These are phyloP conservation scores for Curvularia hawaiiensis DNA, from an alignment of 2,329 filamentous ascomycete species.

Conservation along the genomic window DNA sequence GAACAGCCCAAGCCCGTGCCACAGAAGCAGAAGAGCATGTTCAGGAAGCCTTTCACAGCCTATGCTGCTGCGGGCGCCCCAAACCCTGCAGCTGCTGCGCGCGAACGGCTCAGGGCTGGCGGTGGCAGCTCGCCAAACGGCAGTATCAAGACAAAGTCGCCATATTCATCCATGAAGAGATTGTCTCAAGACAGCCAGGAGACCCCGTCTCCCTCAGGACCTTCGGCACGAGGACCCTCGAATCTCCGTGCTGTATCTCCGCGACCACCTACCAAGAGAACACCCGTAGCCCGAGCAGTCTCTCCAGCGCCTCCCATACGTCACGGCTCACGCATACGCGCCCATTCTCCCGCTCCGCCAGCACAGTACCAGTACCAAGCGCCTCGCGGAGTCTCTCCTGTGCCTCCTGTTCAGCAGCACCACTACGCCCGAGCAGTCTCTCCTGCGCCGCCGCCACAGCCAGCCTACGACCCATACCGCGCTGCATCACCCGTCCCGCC, in stretches of 20 bases:
- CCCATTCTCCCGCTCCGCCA: conserved; percentile 37
- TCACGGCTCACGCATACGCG: conserved; percentile 30
- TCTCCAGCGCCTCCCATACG: conserved; percentile 48
- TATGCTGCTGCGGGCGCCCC: conserved; percentile 55
- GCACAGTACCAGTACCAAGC: conserved; percentile 19
- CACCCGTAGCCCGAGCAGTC: conserved; percentile 42
- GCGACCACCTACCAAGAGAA: conserved; percentile 40
- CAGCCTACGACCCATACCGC: conserved; percentile 28
- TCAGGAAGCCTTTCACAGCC: conserved; percentile 69
- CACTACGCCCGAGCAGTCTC: conserved; percentile 33
- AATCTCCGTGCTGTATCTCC: conserved; percentile 50
- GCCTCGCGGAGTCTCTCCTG: conserved; percentile 32
- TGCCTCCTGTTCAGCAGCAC: conserved; percentile 33
- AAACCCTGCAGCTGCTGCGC: conserved; percentile 49
- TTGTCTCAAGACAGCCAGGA: conserved; percentile 46
- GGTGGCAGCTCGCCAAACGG: conserved; percentile 39
- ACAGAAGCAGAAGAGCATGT: conserved; percentile 60
- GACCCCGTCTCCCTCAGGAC: conserved; percentile 34
- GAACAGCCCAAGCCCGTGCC: conserved; percentile 51
- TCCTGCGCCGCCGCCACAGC: conserved; percentile 35
- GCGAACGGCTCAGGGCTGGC: conserved; percentile 42
- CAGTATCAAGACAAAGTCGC: conserved; percentile 50
- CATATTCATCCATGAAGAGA: conserved; percentile 59
- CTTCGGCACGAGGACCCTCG: conserved; percentile 27
- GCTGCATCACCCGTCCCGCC: conserved; percentile 27